Evolutionary conservation across 805 yeast genomes (phyloP).

Genomic region (Starmerella powellii): DNA sequence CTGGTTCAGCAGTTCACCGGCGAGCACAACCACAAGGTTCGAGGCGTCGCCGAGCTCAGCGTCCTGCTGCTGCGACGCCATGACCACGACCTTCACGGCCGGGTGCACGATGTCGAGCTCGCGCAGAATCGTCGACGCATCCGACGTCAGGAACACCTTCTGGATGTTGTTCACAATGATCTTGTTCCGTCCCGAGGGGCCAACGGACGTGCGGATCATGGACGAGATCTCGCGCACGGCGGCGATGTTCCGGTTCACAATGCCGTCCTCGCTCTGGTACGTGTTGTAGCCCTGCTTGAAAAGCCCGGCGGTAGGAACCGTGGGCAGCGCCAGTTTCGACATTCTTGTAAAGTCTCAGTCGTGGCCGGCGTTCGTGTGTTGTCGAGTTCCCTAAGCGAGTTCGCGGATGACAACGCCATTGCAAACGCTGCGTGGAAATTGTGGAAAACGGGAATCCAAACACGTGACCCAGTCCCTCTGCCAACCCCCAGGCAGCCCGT

Average conservation of each 20-base stretch:
- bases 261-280: constrained; percentile 84
- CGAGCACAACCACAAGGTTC: constrained; percentile 78
- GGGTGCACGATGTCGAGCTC: constrained; percentile 95
- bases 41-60: constrained; percentile 95
- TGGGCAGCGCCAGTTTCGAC: constrained; percentile 76
- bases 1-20: constrained; percentile 80
- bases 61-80: constrained; percentile 96
- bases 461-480: not conserved
- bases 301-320: constrained; percentile 83
- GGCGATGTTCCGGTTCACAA: constrained; percentile 78
- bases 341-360: constrained; percentile 33
- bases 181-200: constrained; percentile 95
- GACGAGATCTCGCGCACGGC: constrained; percentile 89
- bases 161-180: constrained; percentile 82
- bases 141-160: constrained; percentile 80
- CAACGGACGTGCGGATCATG: constrained; percentile 88
- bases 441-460: not conserved
- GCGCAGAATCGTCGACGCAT: constrained; percentile 93
- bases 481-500: too few species aligned
- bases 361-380: too few species aligned
- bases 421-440: not conserved
- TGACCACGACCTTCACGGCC: constrained; percentile 86
- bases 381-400: too few species aligned
- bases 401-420: too few species aligned
- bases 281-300: constrained; percentile 93